phyloP scores from a whole-genome alignment of 768 basidiomycete genomes.

The Leccinum longicurvipes region DNA sequence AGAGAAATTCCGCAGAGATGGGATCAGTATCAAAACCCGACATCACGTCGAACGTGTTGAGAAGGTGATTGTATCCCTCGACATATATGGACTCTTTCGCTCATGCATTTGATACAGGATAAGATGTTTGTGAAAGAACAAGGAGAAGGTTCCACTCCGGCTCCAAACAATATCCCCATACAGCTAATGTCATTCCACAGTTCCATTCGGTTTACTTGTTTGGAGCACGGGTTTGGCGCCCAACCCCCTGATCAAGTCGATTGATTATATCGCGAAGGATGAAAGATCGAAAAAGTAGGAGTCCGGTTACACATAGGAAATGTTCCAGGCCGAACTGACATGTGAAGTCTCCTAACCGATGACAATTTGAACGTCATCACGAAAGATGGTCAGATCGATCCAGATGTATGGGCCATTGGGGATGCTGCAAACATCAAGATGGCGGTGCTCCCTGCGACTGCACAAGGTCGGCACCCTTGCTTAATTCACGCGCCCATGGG shows the following conservation, averaged over 20 bases:
- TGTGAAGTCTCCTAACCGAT: constrained; percentile 44
- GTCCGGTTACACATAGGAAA: constrained; percentile 27
- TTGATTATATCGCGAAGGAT: constrained; percentile 60
- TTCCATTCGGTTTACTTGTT: constrained; percentile 78
- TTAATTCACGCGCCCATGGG: constrained; percentile 13
- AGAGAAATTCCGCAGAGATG: constrained; percentile 68
- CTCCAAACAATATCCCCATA: constrained; percentile 5
- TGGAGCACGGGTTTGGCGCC: constrained; percentile 87
- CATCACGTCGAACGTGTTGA: constrained; percentile 73
- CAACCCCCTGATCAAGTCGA: constrained; percentile 69
- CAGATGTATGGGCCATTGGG: constrained; percentile 79
- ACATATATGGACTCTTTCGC: constrained; percentile 8
- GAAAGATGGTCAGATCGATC: constrained; percentile 49
- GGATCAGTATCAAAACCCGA: constrained; percentile 66
- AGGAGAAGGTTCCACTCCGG: constrained; percentile 52
- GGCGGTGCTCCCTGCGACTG: constrained; percentile 72
- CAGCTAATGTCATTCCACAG: constrained; percentile 34
- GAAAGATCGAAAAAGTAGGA: constrained; percentile 50
- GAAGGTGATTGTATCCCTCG: constrained; percentile 36
- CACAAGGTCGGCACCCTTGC: constrained; percentile 54
- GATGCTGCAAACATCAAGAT: constrained; percentile 65
- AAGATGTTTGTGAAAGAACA: constrained; percentile 68
- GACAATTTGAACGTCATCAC: constrained; percentile 60
- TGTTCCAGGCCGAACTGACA: constrained; percentile 15
- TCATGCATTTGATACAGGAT: constrained; percentile 39